phyloP scores from a whole-genome alignment of 805 yeast genomes.

The Yarrowia yakushimensis region DNA sequence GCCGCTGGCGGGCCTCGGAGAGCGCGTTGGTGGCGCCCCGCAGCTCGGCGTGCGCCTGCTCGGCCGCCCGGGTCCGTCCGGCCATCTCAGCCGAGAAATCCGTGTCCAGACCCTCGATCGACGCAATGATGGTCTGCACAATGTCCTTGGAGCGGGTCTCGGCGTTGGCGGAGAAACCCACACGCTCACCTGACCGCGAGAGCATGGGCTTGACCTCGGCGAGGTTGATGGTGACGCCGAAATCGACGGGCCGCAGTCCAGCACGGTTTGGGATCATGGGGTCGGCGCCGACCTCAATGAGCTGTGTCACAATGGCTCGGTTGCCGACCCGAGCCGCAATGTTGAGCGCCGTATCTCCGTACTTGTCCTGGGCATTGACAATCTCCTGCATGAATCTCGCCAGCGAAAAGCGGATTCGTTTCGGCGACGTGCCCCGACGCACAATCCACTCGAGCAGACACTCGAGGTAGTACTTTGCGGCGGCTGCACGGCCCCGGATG shows the following conservation, averaged over 20 bases:
- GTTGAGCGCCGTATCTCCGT: conserved; percentile 93
- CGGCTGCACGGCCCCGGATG: conserved; percentile 66
- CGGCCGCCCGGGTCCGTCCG: conserved; percentile 51
- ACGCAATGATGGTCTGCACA: conserved; percentile 49
- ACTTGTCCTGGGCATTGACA: conserved; percentile 83
- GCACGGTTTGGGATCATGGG: conserved; percentile 73
- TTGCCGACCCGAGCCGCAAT: conserved; percentile 89
- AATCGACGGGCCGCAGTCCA: conserved; percentile 82
- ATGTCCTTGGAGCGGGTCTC: conserved; percentile 42
- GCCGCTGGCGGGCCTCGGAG: conserved; percentile 46
- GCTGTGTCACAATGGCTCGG: conserved; percentile 70
- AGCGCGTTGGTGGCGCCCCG: conserved; percentile 55
- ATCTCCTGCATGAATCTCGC: conserved; percentile 62
- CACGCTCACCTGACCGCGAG: conserved; percentile 6
- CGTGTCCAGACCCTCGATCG: conserved; percentile 50
- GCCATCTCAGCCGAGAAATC: conserved; percentile 59
- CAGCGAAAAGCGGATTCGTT: conserved; percentile 22
- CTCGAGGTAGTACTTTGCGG: conserved; percentile 70
- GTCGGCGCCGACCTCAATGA: conserved; percentile 86
- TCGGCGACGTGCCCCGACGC: conserved; percentile 42
- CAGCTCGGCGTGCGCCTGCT: conserved; percentile 52
- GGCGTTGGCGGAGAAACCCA: conserved; percentile 23
- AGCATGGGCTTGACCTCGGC: conserved; percentile 23
- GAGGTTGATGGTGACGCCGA: conserved; percentile 51
- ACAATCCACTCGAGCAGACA: conserved; percentile 76